phyloP scores from a whole-genome alignment of 371 early-diverging fungal genomes.

The Batkoa obscura region DNA sequence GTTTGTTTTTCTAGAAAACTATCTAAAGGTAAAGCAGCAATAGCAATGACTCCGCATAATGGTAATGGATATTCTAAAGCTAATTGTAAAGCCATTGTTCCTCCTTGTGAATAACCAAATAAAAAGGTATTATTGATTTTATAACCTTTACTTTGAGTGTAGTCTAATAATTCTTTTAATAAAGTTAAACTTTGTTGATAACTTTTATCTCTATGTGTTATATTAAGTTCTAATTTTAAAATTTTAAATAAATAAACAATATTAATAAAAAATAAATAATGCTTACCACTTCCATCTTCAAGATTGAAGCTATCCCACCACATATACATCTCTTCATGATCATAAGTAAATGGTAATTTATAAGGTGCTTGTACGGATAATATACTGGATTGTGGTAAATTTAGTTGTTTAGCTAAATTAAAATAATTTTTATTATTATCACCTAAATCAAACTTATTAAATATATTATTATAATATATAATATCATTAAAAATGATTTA shows the following conservation, averaged over 20 bases:
- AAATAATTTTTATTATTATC: background rate
- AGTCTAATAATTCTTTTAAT: background rate
- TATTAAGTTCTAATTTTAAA: background rate
- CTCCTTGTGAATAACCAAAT: background rate
- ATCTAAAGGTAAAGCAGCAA: background rate
- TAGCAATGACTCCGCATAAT: background rate
- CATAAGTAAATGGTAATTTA: background rate
- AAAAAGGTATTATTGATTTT: background rate
- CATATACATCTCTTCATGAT: background rate
- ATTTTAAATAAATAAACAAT: too few species aligned
- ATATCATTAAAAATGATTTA: too few species aligned
- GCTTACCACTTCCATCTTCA: background rate
- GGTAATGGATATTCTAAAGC: background rate
- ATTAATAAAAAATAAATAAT: background rate
- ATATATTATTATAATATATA: background rate
- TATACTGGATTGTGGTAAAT: background rate
- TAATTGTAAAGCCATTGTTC: background rate
- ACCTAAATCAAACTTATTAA: background rate
- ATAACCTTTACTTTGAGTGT: background rate
- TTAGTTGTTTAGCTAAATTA: background rate
- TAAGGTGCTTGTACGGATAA: background rate
- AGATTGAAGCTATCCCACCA: conserved; percentile 3
- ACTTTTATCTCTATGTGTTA: background rate
- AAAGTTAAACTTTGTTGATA: background rate
- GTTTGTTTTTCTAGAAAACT: background rate